Conservation (phyloP, 2,329 filamentous ascomycete genomes). For the Penicillium sclerotigenum region DNA sequence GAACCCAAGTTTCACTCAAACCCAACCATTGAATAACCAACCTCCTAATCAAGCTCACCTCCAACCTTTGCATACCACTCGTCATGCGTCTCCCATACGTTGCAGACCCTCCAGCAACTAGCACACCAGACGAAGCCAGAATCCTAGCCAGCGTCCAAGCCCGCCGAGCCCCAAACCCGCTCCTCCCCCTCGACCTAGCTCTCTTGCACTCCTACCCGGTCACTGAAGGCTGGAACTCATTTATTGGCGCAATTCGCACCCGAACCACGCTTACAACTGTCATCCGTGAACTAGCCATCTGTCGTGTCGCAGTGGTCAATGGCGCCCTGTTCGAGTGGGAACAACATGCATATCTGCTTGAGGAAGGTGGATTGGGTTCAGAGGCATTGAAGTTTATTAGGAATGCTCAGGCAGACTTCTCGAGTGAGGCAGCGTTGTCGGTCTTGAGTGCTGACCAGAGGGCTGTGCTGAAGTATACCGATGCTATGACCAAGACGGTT, state of each 20-base stretch:
- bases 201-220: constrained; percentile 55
- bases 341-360: constrained; percentile 72
- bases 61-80: not conserved
- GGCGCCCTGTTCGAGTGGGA: constrained; percentile 82
- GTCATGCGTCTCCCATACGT: constrained; percentile 57
- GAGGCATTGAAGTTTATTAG: constrained; percentile 40
- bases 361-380: constrained; percentile 54
- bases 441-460: constrained; percentile 59
- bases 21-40: not conserved
- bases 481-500: constrained; percentile 78
- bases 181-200: constrained; percentile 54
- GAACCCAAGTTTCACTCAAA: constrained; percentile 1
- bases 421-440: constrained; percentile 24
- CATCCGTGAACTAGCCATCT: constrained; percentile 75
- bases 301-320: constrained; percentile 75
- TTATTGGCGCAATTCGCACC: constrained; percentile 55
- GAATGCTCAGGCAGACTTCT: constrained; percentile 30
- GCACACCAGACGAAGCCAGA: constrained; percentile 47
- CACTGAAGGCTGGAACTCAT: constrained; percentile 58
- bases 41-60: not conserved
- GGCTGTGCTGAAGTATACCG: constrained; percentile 69
- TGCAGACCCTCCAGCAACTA: constrained; percentile 49
- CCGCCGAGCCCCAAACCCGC: constrained; percentile 49
- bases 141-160: constrained; percentile 52
- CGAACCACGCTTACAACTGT: constrained; percentile 49